Evolutionary conservation across 495 filamentous ascomycete species (phyloP), one percentile per base, ranked within the genome.

Genomic region (Eremomyces bilateralis): DNA sequence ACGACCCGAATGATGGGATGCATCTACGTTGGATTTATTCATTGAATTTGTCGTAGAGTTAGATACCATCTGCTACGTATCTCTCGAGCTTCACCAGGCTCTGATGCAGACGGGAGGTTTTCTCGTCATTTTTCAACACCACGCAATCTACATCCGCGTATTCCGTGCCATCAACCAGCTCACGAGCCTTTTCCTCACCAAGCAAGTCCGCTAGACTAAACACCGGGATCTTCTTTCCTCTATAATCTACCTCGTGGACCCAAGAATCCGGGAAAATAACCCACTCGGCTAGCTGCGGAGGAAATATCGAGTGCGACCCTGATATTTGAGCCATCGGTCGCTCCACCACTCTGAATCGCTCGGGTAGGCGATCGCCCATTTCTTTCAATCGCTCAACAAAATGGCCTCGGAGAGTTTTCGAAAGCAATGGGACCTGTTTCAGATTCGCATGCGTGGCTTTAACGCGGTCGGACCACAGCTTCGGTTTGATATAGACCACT

Each of bases 91-190:
- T 27, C 24, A 27, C 6, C 24, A 27, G 13, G 13, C 8, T 8
- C 24, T 27, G 6, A 6, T 27, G 24, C 24, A 27, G 13, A 8
- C 24, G 24, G 8, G 13, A 13, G 8, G 24, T 8, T 13, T 27
- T 13, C 24, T 6, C 24, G 6, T 13, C 24, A 8, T 32, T 34
- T 32, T 27, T 46, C 39, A 67, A 42, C 32, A 62, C 41, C 18
- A 61, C 58, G 19, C 65, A 42, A 2, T 41, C 45, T 2, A 52
- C 56, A 8, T 52, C 40, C 3, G 38, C 42, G 11, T 61, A 44
- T 13, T 58, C 32, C 1, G 46, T 39, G 2, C 38, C 48, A 20
- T 31, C 12, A 15, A 48, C 42, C 15, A 69, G 31, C 15, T 40
- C 43, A 4, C 11, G 24, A 4, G 53, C 15, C 2, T 53, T 34